Evolutionary conservation across 805 yeast species (phyloP).

Genomic region (Wickerhamiella sergipiensis): DNA sequence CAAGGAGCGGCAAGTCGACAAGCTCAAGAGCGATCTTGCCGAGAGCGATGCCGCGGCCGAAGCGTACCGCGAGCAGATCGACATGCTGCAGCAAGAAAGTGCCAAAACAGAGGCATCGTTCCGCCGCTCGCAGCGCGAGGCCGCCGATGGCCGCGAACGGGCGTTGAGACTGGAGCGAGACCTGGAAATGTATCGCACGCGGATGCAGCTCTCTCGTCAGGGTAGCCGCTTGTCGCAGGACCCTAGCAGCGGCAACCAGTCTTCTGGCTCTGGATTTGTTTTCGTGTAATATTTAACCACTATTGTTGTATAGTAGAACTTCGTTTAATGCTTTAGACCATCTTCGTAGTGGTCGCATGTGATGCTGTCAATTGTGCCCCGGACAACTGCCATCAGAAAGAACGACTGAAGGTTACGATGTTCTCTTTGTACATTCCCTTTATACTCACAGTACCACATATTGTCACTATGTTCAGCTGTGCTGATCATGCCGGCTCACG

Average conservation of each 20-base stretch:
- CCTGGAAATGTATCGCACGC: constrained; percentile 24
- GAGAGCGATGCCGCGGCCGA: constrained; percentile 35
- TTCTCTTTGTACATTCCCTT: too few relatives aligned
- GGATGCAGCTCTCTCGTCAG: neutral
- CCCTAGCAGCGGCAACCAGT: neutral
- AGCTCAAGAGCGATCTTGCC: constrained; percentile 38
- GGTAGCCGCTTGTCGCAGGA: neutral
- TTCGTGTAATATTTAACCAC: neutral
- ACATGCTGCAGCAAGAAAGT: constrained; percentile 18
- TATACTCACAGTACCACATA: too few relatives aligned
- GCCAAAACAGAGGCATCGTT: constrained; percentile 7
- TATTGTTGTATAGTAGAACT: neutral
- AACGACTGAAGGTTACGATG: too few relatives aligned
- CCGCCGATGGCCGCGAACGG: constrained; percentile 35
- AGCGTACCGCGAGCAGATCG: constrained; percentile 29
- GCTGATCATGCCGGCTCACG: too few relatives aligned
- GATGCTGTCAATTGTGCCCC: too few relatives aligned
- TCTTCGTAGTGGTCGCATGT: too few relatives aligned
- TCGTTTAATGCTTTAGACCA: neutral
- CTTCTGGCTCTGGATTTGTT: neutral
- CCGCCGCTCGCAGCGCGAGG: constrained; percentile 38
- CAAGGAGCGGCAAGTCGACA: constrained; percentile 18
- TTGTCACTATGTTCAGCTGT: too few relatives aligned
- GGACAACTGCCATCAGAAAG: too few relatives aligned
- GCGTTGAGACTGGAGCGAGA: constrained; percentile 38